Conservation (phyloP, 352 stramenopile genomes). For the Pythium brachiatum region DNA sequence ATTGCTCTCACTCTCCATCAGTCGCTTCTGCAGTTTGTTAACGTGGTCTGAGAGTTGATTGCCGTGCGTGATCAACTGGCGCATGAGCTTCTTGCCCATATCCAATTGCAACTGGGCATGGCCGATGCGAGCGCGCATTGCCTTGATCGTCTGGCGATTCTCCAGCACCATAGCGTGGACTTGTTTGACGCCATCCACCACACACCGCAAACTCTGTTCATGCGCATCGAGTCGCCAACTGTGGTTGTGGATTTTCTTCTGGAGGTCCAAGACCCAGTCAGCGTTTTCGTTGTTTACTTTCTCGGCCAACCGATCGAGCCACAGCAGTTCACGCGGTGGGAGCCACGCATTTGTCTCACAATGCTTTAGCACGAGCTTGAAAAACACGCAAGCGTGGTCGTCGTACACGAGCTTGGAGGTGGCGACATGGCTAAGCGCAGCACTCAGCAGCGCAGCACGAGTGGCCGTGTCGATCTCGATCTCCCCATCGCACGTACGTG, state of each 20-base stretch:
- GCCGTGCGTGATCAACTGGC: background rate
- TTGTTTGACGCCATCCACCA: background rate
- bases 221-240: conserved; percentile 12
- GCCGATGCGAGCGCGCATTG: background rate
- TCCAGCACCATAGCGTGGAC: conserved; percentile 9
- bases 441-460: background rate
- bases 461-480: background rate
- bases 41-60: background rate
- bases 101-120: background rate
- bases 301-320: conserved; percentile 5
- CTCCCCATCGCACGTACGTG: background rate
- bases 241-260: conserved; percentile 7
- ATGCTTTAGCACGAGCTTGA: background rate
- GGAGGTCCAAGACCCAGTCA: conserved; percentile 9
- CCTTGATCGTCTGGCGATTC: background rate
- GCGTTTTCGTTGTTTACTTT: conserved; percentile 19
- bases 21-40: background rate
- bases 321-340: background rate
- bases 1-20: conserved; percentile 4
- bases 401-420: background rate
- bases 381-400: background rate
- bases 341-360: background rate
- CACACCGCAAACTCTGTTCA: background rate
- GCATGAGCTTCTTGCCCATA: background rate
- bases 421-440: background rate